These are phyloP conservation scores for Collariella sp. DNA, from an alignment of 495 filamentous ascomycete species.

Conservation along the genomic window DNA sequence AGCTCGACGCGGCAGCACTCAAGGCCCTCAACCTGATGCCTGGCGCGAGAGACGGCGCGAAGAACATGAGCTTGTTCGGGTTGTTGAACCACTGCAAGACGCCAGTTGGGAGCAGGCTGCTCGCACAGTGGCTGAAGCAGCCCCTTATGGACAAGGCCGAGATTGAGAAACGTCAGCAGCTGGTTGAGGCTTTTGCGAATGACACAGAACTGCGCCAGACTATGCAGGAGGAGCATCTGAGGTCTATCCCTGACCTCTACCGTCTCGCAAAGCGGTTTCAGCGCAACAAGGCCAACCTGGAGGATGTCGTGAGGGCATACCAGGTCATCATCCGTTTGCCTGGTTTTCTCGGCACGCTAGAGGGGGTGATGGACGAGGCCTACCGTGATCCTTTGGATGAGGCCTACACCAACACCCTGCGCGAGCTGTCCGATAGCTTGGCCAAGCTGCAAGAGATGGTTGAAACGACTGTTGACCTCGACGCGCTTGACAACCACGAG, in stretches of 20 bases:
- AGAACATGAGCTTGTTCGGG: conserved; percentile 95
- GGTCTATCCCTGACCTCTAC: conserved; percentile 90
- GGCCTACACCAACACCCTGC: conserved; percentile 79
- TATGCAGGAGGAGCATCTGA: conserved; percentile 95
- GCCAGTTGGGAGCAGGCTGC: conserved; percentile 76
- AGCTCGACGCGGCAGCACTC: conserved; percentile 88
- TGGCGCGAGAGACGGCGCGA: conserved; percentile 83
- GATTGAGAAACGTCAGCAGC: conserved; percentile 84
- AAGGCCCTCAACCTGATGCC: conserved; percentile 97
- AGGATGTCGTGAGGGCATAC: conserved; percentile 92
- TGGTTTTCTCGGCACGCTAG: conserved; percentile 78
- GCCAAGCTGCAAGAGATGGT: conserved; percentile 94
- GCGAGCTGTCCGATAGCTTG: conserved; percentile 65
- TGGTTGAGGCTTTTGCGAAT: conserved; percentile 90
- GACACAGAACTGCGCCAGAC: conserved; percentile 92
- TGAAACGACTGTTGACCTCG: conserved; percentile 94
- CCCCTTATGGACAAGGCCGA: conserved; percentile 86
- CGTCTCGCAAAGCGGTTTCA: conserved; percentile 92
- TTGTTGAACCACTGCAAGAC: conserved; percentile 98
- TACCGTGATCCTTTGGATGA: conserved; percentile 82
- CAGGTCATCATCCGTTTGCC: conserved; percentile 90
- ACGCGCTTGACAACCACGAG: conserved; percentile 92
- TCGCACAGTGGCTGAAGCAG: conserved; percentile 97
- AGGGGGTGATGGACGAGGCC: conserved; percentile 89
- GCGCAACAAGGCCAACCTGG: conserved; percentile 76